phyloP scores from a whole-genome alignment of 371 early-diverging fungal genomes.

The Mortierella sp. region DNA sequence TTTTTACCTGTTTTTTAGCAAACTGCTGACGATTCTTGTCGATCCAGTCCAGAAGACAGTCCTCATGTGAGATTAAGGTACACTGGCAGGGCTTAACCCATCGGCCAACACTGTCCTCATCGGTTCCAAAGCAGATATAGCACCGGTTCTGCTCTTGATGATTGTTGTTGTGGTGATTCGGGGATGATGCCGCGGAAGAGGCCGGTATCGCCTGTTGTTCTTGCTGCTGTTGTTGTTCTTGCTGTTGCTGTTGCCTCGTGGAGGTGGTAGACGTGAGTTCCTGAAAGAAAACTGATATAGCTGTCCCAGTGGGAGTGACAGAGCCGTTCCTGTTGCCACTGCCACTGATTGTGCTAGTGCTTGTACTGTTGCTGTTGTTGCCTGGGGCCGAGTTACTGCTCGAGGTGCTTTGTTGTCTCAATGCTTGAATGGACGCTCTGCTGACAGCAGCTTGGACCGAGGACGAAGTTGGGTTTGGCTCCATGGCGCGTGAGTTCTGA shows the following conservation, averaged over 20 bases:
- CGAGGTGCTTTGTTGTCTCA: background rate
- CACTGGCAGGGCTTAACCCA: constrained; percentile 87
- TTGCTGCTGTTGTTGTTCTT: background rate
- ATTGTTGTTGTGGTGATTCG: constrained; percentile 27
- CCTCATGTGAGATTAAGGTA: constrained; percentile 79
- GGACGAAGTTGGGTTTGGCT: constrained; percentile 22
- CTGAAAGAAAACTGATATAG: constrained; percentile 27
- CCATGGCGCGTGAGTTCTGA: constrained; percentile 14
- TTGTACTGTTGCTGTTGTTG: background rate
- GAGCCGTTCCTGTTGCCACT: background rate
- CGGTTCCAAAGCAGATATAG: constrained; percentile 80
- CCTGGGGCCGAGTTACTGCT: background rate
- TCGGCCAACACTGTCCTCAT: constrained; percentile 66
- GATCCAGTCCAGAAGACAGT: constrained; percentile 84
- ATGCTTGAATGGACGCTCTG: constrained; percentile 23
- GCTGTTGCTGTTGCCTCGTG: constrained; percentile 24
- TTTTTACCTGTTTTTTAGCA: constrained; percentile 65
- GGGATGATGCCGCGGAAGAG: background rate
- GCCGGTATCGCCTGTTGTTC: background rate
- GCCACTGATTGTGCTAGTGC: background rate
- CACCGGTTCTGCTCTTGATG: constrained; percentile 59
- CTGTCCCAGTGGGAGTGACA: constrained; percentile 5
- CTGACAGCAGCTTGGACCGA: constrained; percentile 23
- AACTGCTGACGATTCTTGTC: constrained; percentile 76
- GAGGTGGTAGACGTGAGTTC: constrained; percentile 42